Percentiles rank a stretch among this genome's conserved stretches.
Conservation (phyloP, 768 basidiomycete species). For the Termitomyces heimii region DNA sequence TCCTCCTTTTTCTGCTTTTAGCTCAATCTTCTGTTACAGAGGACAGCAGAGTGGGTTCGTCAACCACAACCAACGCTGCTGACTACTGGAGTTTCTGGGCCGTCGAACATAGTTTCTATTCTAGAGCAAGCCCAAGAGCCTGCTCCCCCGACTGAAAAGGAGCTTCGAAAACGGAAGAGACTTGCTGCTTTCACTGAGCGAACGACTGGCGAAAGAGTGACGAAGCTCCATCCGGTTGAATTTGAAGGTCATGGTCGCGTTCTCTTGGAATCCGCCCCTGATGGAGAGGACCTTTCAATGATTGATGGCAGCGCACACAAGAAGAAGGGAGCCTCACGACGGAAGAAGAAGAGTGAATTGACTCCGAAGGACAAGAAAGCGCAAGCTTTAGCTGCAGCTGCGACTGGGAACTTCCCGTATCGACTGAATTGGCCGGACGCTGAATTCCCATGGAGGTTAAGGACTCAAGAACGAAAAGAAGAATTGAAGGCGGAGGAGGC, state of each 20-base stretch:
- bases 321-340: slow-evolving; percentile 33
- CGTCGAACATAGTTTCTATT: slow-evolving; percentile 35
- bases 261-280: slow-evolving; percentile 49
- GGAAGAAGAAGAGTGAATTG: slow-evolving; percentile 45
- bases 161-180: slow-evolving; percentile 60
- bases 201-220: slow-evolving; percentile 21
- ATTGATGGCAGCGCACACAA: slow-evolving; percentile 30
- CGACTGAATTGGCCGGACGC: slow-evolving; percentile 75
- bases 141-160: slow-evolving; percentile 46
- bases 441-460: slow-evolving; percentile 73
- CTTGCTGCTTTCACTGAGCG: slow-evolving; percentile 59
- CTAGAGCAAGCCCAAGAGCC: slow-evolving; percentile 32
- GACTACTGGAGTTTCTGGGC: slow-evolving; percentile 31
- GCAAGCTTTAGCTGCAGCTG: slow-evolving; percentile 13
- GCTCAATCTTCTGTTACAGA: slow-evolving; percentile 23
- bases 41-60: slow-evolving; percentile 57
- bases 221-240: slow-evolving; percentile 55
- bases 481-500: slow-evolving; percentile 47
- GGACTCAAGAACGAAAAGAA: slow-evolving; percentile 50
- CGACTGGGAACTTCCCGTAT: slow-evolving; percentile 28
- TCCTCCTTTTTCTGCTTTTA: background rate
- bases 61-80: slow-evolving; percentile 46
- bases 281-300: slow-evolving; percentile 24
- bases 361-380: slow-evolving; percentile 28
- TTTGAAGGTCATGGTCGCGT: slow-evolving; percentile 68